These are phyloP conservation scores for Ustilago sp. DNA, from an alignment of 1,284 basidiomycete genomes.

Conservation along the genomic window DNA sequence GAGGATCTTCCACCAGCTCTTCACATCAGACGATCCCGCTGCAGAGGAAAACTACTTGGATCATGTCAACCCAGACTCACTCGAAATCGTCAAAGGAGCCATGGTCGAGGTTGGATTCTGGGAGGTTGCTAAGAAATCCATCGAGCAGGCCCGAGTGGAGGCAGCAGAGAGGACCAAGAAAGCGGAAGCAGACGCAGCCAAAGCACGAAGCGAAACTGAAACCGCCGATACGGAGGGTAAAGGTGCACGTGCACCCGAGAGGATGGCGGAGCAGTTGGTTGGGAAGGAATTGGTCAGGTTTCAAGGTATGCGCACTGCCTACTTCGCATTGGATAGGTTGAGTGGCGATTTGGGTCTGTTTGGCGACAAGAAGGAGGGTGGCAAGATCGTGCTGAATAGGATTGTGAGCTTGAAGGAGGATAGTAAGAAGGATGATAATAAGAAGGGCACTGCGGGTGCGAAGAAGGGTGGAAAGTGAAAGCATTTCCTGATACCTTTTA, in stretches of 20 bases:
- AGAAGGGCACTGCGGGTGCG: slow-evolving; percentile 16
- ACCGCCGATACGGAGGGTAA: slow-evolving; percentile 19
- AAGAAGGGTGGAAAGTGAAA: slow-evolving; percentile 22
- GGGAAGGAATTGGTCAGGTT: slow-evolving; percentile 95
- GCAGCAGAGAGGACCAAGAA: slow-evolving; percentile 74
- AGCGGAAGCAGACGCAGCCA: slow-evolving; percentile 70
- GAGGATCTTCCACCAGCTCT: slow-evolving; percentile 90
- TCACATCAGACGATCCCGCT: slow-evolving; percentile 92
- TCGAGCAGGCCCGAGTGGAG: slow-evolving; percentile 78
- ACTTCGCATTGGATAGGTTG: slow-evolving; percentile 93
- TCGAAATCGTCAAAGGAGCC: slow-evolving; percentile 83
- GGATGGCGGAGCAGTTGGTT: slow-evolving; percentile 81
- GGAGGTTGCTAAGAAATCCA: slow-evolving; percentile 79
- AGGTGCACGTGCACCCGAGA: slow-evolving; percentile 45
- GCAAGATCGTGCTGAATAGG: slow-evolving; percentile 87
- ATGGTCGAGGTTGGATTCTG: slow-evolving; percentile 92
- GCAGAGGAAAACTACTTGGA: slow-evolving; percentile 79
- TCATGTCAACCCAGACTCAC: slow-evolving; percentile 82
- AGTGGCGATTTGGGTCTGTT: slow-evolving; percentile 50
- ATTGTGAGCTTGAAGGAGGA: slow-evolving; percentile 98
- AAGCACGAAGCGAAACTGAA: slow-evolving; percentile 37
- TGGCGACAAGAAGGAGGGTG: slow-evolving; percentile 75
- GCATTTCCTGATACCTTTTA: not conserved
- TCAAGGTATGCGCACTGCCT: slow-evolving; percentile 94
- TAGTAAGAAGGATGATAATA: slow-evolving; percentile 49